Conservation (phyloP, 805 yeast species). For the Vanderwaltozyma verrucispora region DNA sequence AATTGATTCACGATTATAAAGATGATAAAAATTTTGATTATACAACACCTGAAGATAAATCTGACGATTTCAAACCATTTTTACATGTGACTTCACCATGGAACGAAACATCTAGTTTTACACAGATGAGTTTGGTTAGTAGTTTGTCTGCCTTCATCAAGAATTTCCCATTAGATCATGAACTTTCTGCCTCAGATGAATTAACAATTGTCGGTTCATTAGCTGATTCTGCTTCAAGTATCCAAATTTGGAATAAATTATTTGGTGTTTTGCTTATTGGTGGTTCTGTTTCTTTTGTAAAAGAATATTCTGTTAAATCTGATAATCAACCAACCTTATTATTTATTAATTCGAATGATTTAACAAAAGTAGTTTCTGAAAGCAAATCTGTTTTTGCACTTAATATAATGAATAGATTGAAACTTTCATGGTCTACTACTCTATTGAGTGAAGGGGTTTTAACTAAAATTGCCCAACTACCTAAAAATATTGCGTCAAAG, state of each 20-base stretch:
- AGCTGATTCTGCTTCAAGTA: constrained; percentile 8
- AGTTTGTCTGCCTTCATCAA: constrained; percentile 40
- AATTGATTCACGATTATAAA: constrained; percentile 9
- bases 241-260: constrained; percentile 37
- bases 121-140: constrained; percentile 44
- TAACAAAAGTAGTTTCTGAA: constrained; percentile 4
- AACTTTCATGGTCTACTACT: constrained; percentile 30
- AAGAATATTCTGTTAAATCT: constrained; percentile 18
- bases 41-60: constrained; percentile 21
- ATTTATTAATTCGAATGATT: constrained; percentile 6
- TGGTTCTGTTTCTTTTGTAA: constrained; percentile 21
- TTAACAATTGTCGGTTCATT: constrained; percentile 20
- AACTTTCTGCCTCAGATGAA: constrained; percentile 25
- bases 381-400: neutral
- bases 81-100: constrained; percentile 16
- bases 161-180: constrained; percentile 29
- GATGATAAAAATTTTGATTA: constrained; percentile 21
- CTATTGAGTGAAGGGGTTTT: constrained; percentile 43
- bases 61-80: constrained; percentile 31
- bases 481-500: constrained; percentile 1
- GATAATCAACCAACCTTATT: constrained; percentile 15
- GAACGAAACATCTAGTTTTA: constrained; percentile 29
- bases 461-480: constrained; percentile 25
- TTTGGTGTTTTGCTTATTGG: constrained; percentile 28
- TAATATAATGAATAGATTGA: constrained; percentile 13